Conservation (phyloP, 1,139 yeast species). For the Hemisphaericaspora subhashii region DNA sequence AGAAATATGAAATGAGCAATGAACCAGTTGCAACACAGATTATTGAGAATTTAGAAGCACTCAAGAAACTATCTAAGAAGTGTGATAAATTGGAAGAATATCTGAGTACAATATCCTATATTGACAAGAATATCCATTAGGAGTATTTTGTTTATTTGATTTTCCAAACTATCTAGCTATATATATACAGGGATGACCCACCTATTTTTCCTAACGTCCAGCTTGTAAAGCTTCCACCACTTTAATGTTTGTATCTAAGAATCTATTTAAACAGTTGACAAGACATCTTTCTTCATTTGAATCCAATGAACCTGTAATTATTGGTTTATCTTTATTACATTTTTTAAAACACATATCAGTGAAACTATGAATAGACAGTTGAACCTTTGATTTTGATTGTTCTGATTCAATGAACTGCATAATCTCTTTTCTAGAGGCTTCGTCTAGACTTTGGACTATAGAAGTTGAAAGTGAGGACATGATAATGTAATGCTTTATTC, state of each 20-base stretch:
- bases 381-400: conserved; percentile 85
- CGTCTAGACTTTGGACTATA: conserved; percentile 67
- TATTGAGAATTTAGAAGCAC: conserved; percentile 8
- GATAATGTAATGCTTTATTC: no score
- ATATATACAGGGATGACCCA: no score
- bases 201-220: conserved; percentile 21
- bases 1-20: conserved; percentile 7
- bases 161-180: no score
- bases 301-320: conserved; percentile 53
- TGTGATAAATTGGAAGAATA: conserved; percentile 10
- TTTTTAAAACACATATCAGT: conserved; percentile 90
- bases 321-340: conserved; percentile 58
- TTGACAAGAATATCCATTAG: not conserved
- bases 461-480: conserved; percentile 65
- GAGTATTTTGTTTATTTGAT: no score
- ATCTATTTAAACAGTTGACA: conserved; percentile 79
- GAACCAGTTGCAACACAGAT: conserved; percentile 4
- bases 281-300: conserved; percentile 69
- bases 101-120: conserved; percentile 9
- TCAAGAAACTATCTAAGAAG: conserved; percentile 5
- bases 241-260: conserved; percentile 82
- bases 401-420: conserved; percentile 77
- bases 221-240: conserved; percentile 61
- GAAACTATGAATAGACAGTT: conserved; percentile 79
- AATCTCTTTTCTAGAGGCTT: conserved; percentile 69